A percentile compares a stretch with the other conserved stretches of the same genome.
phyloP scores from a whole-genome alignment of 139 green algal species.

The Coccomyxa sp. region DNA sequence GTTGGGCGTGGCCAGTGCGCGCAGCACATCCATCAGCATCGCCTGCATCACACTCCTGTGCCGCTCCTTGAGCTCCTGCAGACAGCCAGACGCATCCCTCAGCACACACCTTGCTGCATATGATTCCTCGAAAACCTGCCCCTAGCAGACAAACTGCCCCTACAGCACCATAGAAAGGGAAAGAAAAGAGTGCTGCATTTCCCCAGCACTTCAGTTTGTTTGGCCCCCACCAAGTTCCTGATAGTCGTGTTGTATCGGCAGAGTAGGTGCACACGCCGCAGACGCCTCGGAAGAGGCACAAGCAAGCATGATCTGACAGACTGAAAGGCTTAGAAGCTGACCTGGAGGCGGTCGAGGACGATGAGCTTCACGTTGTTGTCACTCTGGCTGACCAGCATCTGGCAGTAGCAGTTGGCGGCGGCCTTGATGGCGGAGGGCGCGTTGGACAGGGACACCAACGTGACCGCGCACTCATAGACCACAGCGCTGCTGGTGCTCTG shows the following conservation, averaged over 20 bases:
- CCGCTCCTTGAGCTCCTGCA: conserved; percentile 73
- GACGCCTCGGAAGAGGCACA: no score
- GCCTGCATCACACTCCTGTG: conserved; percentile 75
- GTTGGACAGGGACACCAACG: conserved; percentile 80
- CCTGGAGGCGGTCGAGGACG: conserved; percentile 86
- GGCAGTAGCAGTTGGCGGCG: conserved; percentile 95
- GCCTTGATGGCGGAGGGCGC: conserved; percentile 91
- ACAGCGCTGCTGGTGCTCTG: conserved; percentile 77
- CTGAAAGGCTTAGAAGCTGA: background rate
- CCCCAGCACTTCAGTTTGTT: no score
- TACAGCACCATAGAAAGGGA: no score
- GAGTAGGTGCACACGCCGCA: no score
- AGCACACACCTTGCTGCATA: background rate
- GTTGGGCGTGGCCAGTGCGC: conserved; percentile 84
- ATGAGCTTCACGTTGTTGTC: conserved; percentile 99
- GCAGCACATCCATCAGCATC: conserved; percentile 95
- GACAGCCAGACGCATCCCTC: background rate
- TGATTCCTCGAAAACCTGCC: no score
- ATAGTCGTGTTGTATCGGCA: no score
- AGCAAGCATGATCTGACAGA: no score
- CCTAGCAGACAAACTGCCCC: no score
- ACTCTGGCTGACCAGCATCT: conserved; percentile 88
- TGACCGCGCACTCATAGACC: conserved; percentile 94
- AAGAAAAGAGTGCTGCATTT: no score
- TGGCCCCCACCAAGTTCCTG: no score